These are phyloP conservation scores for Leptodontidium sp. DNA, from an alignment of 2,329 filamentous ascomycete species.

Conservation along the genomic window DNA sequence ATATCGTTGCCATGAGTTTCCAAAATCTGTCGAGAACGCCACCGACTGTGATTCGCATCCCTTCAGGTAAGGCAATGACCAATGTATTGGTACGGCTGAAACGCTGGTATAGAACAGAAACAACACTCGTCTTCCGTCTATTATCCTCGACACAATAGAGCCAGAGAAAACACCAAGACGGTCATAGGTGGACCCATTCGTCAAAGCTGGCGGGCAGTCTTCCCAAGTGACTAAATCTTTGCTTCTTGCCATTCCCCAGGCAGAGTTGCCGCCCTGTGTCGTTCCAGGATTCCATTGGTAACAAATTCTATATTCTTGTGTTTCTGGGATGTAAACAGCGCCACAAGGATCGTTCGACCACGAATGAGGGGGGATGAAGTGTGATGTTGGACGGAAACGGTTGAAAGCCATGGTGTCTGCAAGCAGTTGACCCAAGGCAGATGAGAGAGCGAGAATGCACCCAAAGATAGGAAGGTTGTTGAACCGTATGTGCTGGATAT, in stretches of 20 bases:
- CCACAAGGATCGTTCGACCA: slow-evolving; percentile 71
- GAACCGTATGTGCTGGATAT: neutral
- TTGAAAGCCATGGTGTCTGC: slow-evolving; percentile 28
- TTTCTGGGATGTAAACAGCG: slow-evolving; percentile 49
- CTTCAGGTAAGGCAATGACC: slow-evolving; percentile 36
- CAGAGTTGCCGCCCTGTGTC: slow-evolving; percentile 61
- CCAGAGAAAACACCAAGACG: slow-evolving; percentile 38
- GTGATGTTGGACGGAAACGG: slow-evolving; percentile 48
- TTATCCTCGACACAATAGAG: slow-evolving; percentile 32
- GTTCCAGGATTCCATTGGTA: slow-evolving; percentile 66
- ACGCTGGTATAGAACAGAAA: slow-evolving; percentile 40
- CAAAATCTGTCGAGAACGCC: slow-evolving; percentile 37
- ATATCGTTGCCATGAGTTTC: slow-evolving; percentile 37
- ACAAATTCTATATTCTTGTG: slow-evolving; percentile 66
- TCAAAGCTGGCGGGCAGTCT: slow-evolving; percentile 35
- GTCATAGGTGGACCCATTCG: slow-evolving; percentile 35
- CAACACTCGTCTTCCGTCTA: slow-evolving; percentile 32
- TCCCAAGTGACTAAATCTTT: slow-evolving; percentile 67
- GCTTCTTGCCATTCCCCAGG: slow-evolving; percentile 72
- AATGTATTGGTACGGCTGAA: slow-evolving; percentile 37
- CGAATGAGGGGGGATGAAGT: slow-evolving; percentile 60
- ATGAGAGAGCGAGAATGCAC: neutral
- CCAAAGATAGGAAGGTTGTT: neutral
- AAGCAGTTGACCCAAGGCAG: neutral
- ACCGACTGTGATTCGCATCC: slow-evolving; percentile 38